Base-by-base conservation (phyloP, 352 stramenopile species). In the Phytophthora hibernalis region DNA sequence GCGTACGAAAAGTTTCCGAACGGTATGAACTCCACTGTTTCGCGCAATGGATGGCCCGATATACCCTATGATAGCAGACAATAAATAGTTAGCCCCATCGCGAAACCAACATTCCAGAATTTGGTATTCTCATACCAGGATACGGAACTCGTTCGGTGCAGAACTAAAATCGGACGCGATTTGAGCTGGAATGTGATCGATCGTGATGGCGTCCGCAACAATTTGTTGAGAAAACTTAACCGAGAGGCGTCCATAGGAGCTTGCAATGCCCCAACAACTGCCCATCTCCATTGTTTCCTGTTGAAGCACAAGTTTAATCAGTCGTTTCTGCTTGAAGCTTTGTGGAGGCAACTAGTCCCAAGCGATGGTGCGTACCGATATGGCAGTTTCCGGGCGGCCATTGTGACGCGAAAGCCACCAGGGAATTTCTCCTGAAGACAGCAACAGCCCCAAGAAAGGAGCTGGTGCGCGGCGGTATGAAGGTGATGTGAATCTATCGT, bases 261-360 rank as follows among this genome's bases (percentile, higher is more conserved):
- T 82, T 6, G 59, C 54, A 31, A 96, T 76, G 20, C 77, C 80
- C 86, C 88, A 97, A 61, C 90, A 97, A 38, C 80, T 92, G 13
- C 90, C 90, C 13, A 96, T 85, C 58, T 93, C 87, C 66, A 90
- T 91, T 15, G 87, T 92, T 85, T 92, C 82, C 84, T 93, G 56
- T 9, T 40, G 10, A 31, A 43, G 7, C 2, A 42, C 38, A 61
- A 16, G 7, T 35, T 38, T 42, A 3, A 28, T 71, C 21, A 67
- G 33, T 22, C 16, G 51, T 26, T 56, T 18, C 20, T 35, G 52
- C 35, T 10, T 10, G 26, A 30, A 40, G 18, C 4, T 44, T 33
- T 31, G 28, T 31, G 3, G 35, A 2, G 20, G 37, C n/a, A n/a
- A 20, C 7, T 2, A 12, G 5, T 42, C 43, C 59, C 44, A 58